These are phyloP conservation scores for Pythium brachiatum DNA, from an alignment of 352 stramenopile species.

Conservation along the genomic window DNA sequence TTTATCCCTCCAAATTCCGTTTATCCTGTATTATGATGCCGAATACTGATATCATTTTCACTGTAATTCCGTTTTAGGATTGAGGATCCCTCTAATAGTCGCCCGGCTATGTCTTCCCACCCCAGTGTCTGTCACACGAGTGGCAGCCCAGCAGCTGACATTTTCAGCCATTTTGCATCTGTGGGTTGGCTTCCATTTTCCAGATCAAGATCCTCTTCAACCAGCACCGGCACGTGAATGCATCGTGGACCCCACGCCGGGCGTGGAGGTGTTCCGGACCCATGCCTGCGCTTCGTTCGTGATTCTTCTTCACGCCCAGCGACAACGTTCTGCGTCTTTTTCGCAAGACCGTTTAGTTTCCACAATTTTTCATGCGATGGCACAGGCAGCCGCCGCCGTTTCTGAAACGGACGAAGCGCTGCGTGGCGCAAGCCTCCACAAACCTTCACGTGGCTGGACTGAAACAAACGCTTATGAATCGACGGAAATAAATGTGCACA, in stretches of 20 bases:
- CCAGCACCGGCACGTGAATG: too few relatives aligned
- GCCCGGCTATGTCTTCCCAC: background rate
- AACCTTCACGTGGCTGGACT: background rate
- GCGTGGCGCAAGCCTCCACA: background rate
- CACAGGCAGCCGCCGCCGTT: background rate
- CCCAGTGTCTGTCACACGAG: background rate
- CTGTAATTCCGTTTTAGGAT: too few relatives aligned
- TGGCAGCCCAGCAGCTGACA: background rate
- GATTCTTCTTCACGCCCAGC: background rate
- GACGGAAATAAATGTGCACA: background rate
- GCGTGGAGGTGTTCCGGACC: background rate
- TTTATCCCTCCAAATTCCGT: too few relatives aligned
- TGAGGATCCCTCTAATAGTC: too few relatives aligned
- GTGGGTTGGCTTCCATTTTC: background rate
- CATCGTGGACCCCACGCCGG: too few relatives aligned
- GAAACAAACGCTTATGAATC: background rate
- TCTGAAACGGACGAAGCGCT: background rate
- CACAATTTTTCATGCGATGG: background rate
- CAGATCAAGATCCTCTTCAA: too few relatives aligned
- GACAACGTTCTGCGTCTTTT: background rate
- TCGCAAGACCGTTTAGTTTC: slow-evolving; percentile 1
- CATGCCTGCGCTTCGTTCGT: background rate
- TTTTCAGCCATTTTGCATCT: background rate
- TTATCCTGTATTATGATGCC: too few relatives aligned
- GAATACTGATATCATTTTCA: too few relatives aligned